phyloP scores from a whole-genome alignment of 192 early-diverging fungal genomes.

The Backusella circina region DNA sequence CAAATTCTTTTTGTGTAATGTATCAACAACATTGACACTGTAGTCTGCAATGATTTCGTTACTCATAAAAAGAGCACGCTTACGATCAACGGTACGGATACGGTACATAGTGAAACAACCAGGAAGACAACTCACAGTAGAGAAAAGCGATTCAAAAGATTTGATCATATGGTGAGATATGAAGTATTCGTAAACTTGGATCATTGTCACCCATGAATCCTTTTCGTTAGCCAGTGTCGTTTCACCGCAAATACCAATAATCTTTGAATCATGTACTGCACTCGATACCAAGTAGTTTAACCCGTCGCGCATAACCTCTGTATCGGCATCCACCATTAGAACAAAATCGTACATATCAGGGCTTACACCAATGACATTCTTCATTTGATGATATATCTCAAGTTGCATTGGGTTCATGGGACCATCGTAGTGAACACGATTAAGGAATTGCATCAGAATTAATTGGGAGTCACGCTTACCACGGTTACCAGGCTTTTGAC shows the following conservation, averaged over 20 bases:
- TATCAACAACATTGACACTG: conserved; percentile 89
- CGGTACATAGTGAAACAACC: conserved; percentile 99
- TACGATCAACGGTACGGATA: conserved; percentile 82
- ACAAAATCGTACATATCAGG: conserved; percentile 95
- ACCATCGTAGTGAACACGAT: conserved; percentile 90
- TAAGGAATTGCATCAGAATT: conserved; percentile 96
- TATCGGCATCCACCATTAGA: conserved; percentile 99
- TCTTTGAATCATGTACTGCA: conserved; percentile 87
- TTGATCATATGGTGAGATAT: conserved; percentile 96
- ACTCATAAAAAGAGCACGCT: conserved; percentile 85
- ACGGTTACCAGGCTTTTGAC: conserved; percentile 87
- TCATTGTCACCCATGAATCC: conserved; percentile 96
- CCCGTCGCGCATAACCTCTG: conserved; percentile 84
- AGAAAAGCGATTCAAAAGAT: conserved; percentile 97
- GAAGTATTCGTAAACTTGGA: conserved; percentile 99
- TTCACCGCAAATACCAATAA: conserved; percentile 96
- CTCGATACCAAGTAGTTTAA: conserved; percentile 87
- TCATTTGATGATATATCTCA: conserved; percentile 98
- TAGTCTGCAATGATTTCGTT: conserved; percentile 93
- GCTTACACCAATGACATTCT: conserved; percentile 97
- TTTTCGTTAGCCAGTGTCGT: conserved; percentile 92
- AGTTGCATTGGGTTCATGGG: conserved; percentile 95
- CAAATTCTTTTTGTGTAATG: conserved; percentile 98
- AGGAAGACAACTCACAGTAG: conserved; percentile 94
- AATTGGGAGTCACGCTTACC: conserved; percentile 99